Evolutionary conservation across 441 rosid species (phyloP).

Genomic region (Jatropha podagrica): DNA sequence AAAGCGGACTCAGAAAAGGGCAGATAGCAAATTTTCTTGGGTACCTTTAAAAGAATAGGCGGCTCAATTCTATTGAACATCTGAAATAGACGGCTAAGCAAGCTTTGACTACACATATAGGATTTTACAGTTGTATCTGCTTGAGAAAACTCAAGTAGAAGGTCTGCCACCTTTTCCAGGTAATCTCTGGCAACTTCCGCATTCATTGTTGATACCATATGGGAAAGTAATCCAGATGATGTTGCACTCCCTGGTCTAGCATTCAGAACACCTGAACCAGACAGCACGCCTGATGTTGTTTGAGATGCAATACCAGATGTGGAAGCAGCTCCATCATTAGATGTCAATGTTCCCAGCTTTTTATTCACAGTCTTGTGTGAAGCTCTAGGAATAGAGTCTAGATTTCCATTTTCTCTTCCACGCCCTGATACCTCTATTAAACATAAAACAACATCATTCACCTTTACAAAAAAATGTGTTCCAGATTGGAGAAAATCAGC

Average conservation of each 20-base stretch:
- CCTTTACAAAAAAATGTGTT: neutral
- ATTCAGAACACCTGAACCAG: conserved; percentile 94
- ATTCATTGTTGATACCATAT: conserved; percentile 80
- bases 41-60: conserved; percentile 87
- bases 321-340: conserved; percentile 67
- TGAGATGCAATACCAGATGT: conserved; percentile 84
- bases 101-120: conserved; percentile 90
- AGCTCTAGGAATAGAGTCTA: conserved; percentile 61
- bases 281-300: conserved; percentile 88
- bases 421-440: conserved; percentile 74
- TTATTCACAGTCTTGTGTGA: conserved; percentile 53
- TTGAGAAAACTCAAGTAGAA: conserved; percentile 94
- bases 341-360: conserved; percentile 50
- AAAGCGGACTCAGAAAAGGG: conserved; percentile 5
- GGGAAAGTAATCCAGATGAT: conserved; percentile 85
- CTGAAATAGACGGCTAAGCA: conserved; percentile 92
- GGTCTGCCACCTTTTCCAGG: conserved; percentile 93
- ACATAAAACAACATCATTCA: conserved; percentile 22
- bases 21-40: conserved; percentile 13
- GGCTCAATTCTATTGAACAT: conserved; percentile 92
- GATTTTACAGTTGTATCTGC: conserved; percentile 94
- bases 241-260: conserved; percentile 93
- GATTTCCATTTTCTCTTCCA: conserved; percentile 75
- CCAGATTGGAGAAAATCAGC: conserved; percentile 9
- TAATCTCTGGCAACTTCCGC: conserved; percentile 87